These are phyloP conservation scores for grape (Vitis vinifera) DNA, from an alignment of 164 flowering plant species.

Conservation along the genomic window DNA sequence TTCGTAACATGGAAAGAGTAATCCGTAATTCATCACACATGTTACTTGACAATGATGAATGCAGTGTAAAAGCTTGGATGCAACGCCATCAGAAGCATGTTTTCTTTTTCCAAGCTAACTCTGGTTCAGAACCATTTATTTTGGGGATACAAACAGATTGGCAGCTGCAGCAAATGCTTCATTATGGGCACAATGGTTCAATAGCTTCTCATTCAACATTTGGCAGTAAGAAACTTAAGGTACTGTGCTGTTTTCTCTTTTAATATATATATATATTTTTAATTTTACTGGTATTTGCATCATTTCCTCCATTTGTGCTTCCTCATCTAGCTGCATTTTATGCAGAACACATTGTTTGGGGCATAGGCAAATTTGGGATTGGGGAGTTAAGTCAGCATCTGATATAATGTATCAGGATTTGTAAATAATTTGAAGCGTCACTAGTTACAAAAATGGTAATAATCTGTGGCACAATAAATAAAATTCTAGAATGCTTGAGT, in stretches of 20 bases:
- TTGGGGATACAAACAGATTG: constrained; percentile 63
- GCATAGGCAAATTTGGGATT: background rate
- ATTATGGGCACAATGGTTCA: constrained; percentile 42
- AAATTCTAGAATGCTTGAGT: too few relatives aligned
- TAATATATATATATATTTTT: background rate
- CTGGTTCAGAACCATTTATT: constrained; percentile 37
- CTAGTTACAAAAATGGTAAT: too few relatives aligned
- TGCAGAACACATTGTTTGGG: background rate
- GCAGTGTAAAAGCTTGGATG: constrained; percentile 45
- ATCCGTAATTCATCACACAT: constrained; percentile 38
- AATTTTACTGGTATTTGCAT: background rate
- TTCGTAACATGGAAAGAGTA: constrained; percentile 51
- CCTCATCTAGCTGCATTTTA: background rate
- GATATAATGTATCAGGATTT: background rate
- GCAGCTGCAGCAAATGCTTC: constrained; percentile 68
- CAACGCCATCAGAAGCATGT: constrained; percentile 51
- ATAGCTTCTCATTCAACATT: constrained; percentile 47
- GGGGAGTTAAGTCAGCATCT: background rate
- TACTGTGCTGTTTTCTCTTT: constrained; percentile 8
- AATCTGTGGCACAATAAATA: too few relatives aligned
- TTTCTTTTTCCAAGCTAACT: constrained; percentile 36
- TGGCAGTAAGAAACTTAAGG: constrained; percentile 53
- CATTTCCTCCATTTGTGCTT: background rate
- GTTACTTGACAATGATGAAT: constrained; percentile 32
- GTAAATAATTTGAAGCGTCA: too few relatives aligned